These are phyloP conservation scores for Russula brevipes DNA, from an alignment of 768 basidiomycete species.

Conservation along the genomic window DNA sequence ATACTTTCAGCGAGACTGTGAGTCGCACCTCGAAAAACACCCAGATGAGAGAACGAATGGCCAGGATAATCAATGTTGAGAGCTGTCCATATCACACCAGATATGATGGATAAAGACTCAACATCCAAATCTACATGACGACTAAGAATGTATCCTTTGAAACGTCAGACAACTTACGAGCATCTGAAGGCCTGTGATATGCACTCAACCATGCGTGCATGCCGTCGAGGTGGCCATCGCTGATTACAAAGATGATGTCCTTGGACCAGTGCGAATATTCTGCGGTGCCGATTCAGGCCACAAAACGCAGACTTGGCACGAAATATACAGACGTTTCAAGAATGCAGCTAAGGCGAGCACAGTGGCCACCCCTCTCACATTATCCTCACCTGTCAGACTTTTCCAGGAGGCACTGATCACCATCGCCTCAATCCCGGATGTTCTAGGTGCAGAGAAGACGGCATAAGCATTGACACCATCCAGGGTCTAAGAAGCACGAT, in stretches of 20 bases:
- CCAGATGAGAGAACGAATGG: conserved; percentile 93
- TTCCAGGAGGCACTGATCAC: conserved; percentile 89
- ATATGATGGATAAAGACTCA: conserved; percentile 56
- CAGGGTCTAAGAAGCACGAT: conserved; percentile 37
- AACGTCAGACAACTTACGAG: conserved; percentile 45
- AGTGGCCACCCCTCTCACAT: conserved; percentile 83
- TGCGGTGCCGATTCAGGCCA: conserved; percentile 30
- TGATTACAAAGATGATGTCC: conserved; percentile 85
- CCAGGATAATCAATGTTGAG: conserved; percentile 93
- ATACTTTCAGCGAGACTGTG: background rate
- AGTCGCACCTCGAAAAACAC: conserved; percentile 82
- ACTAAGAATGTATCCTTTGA: background rate
- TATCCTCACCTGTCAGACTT: conserved; percentile 61
- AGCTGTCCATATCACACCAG: conserved; percentile 94
- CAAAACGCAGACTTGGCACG: background rate
- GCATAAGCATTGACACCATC: conserved; percentile 81
- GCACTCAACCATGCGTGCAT: conserved; percentile 88
- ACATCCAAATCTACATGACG: conserved; percentile 52
- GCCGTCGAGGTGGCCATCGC: conserved; percentile 85
- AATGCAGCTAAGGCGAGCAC: conserved; percentile 80
- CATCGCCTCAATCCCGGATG: conserved; percentile 92
- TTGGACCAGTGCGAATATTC: conserved; percentile 92
- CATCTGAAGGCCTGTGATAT: conserved; percentile 67
- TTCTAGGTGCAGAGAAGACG: conserved; percentile 73
- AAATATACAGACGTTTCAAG: conserved; percentile 58